Base-by-base conservation (phyloP, 1,284 basidiomycete genomes). In the Mycosarcoma maydis region DNA sequence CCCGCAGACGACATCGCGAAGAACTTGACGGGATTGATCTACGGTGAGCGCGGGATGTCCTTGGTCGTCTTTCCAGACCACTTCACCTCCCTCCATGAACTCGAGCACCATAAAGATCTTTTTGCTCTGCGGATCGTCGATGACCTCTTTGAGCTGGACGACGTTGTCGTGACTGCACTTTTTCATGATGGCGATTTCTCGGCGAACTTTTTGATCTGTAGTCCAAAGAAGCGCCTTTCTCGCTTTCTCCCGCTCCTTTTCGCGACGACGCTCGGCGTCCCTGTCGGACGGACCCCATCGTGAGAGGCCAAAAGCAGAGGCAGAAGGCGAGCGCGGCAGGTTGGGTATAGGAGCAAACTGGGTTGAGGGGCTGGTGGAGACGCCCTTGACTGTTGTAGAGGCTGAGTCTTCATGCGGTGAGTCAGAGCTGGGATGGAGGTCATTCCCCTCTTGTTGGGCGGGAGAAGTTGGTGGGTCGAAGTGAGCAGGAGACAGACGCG, bases 91-190 rank as follows among this genome's bases (percentile, higher is more conserved):
- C 16, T 89, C 89, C 77, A 97, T 90, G 83, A 92, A 97, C 82
- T 99, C 95, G 87, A 98, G 90, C 42, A 98, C 92, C 88, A 98
- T 92, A 83, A 92, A 96, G 37, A 98, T 91, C 84, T 92, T 92
- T 80, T 92, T 91, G 61, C 88, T 88, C 64, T 91, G 87, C 22
- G 89, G 88, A 83, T 98, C 95, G 82, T 98, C 94, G 73, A 98
- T 96, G 78, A 98, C 94, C 82, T 97, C 94, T 76, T 90, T 88
- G 62, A 98, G 86, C 66, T 90, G 87, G 6, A 98, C 95, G 56
- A 98, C 90, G 80, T 98, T 90, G 0, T 90, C 89, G 81, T 98
- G 94, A 59, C 89, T 85, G 78, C 77, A 79, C 80, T 96, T 94
- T 84, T 97, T 97, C 90, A 98, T 94, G 82, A 98, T 95, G 6